These are phyloP conservation scores for Aechmea fasciata DNA, from an alignment of 176 grass and related monocot genomes.

Conservation along the genomic window DNA sequence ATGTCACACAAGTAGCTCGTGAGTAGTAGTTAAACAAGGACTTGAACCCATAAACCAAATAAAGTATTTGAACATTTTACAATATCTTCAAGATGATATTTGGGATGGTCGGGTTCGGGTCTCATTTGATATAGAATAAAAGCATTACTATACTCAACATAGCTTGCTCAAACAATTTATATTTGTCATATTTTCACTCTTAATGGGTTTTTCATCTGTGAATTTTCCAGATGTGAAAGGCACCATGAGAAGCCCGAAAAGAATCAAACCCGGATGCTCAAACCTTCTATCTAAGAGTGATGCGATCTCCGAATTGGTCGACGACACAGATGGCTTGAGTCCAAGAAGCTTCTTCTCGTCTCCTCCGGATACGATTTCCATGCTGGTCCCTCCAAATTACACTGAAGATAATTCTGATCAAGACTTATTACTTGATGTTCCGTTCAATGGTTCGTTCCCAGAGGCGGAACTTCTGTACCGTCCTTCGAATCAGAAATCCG, in stretches of 20 bases:
- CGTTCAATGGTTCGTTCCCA: conserved; percentile 48
- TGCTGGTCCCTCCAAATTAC: conserved; percentile 37
- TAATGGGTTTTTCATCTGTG: conserved; percentile 17
- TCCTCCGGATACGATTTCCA: conserved; percentile 43
- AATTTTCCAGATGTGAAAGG: conserved; percentile 34
- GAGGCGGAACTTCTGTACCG: conserved; percentile 69
- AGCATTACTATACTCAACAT: not conserved
- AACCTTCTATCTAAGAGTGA: conserved; percentile 26
- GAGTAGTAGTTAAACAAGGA: too few relatives aligned
- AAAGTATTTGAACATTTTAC: too few relatives aligned
- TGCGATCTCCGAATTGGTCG: conserved; percentile 16
- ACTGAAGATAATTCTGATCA: conserved; percentile 49
- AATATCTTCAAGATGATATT: too few relatives aligned
- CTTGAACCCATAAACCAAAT: too few relatives aligned
- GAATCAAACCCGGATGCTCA: conserved; percentile 30
- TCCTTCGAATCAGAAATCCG: conserved; percentile 40
- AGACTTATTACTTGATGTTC: conserved; percentile 66
- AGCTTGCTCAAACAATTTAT: not conserved
- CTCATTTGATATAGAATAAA: not conserved
- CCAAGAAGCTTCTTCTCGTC: conserved; percentile 44
- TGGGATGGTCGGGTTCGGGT: too few relatives aligned
- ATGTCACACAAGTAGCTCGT: too few relatives aligned
- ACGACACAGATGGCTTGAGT: conserved; percentile 5
- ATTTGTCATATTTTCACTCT: not conserved
- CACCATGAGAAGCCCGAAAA: conserved; percentile 48